These are phyloP conservation scores for Amylocystis lapponica DNA, from an alignment of 768 basidiomycete species.

Conservation along the genomic window DNA sequence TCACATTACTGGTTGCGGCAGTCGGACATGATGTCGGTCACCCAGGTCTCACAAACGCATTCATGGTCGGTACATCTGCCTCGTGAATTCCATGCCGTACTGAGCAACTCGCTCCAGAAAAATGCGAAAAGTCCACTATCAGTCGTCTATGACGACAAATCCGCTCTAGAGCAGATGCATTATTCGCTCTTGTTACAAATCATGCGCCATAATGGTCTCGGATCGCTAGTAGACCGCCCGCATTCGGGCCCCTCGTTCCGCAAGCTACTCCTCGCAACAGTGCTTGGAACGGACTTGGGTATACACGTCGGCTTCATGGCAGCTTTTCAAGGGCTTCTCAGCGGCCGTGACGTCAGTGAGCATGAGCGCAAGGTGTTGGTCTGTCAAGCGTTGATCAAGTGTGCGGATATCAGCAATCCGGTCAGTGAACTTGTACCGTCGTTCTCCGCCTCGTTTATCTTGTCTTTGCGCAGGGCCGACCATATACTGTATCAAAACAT, in stretches of 20 bases:
- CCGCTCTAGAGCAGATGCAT: slow-evolving; percentile 91
- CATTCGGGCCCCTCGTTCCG: slow-evolving; percentile 47
- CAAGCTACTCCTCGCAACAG: slow-evolving; percentile 70
- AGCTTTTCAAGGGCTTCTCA: slow-evolving; percentile 47
- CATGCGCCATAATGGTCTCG: slow-evolving; percentile 76
- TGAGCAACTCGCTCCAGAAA: slow-evolving; percentile 48
- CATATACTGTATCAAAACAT: slow-evolving; percentile 83
- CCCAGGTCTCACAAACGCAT: slow-evolving; percentile 89
- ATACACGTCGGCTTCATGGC: slow-evolving; percentile 83
- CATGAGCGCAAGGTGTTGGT: slow-evolving; percentile 57
- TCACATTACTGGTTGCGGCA: slow-evolving; percentile 83
- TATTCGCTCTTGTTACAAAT: slow-evolving; percentile 73
- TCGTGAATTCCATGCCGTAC: background rate
- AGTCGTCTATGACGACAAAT: slow-evolving; percentile 81
- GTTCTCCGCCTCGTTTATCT: slow-evolving; percentile 1
- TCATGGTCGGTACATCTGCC: slow-evolving; percentile 77
- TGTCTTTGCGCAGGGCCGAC: slow-evolving; percentile 61
- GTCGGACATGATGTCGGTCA: slow-evolving; percentile 98
- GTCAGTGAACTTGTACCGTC: slow-evolving; percentile 42
- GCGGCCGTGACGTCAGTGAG: slow-evolving; percentile 31
- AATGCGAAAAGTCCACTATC: slow-evolving; percentile 90
- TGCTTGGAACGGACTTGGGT: slow-evolving; percentile 94
- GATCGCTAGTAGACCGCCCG: slow-evolving; percentile 56
- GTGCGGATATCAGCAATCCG: slow-evolving; percentile 98
- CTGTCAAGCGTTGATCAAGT: slow-evolving; percentile 92